Percentiles rank a stretch among this genome's conserved stretches.
phyloP scores from a whole-genome alignment of 129 eudicot genomes.

The Escallonia rubra region DNA sequence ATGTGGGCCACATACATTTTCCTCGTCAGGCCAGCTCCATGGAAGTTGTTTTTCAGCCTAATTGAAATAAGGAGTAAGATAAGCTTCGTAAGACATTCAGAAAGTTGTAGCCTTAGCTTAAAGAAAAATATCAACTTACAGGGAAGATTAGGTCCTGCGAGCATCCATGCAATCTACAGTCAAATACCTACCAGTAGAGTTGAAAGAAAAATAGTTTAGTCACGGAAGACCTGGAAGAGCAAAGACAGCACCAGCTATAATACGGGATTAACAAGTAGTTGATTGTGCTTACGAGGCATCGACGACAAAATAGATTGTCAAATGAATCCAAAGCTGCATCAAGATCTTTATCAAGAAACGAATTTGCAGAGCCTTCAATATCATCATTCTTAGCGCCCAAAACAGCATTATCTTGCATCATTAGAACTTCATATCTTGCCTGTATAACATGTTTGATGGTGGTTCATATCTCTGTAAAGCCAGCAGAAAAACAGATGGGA shows the following conservation, averaged over 20 bases:
- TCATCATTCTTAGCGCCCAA: conserved; percentile 31
- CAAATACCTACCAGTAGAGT: conserved; percentile 72
- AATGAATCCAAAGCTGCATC: conserved; percentile 96
- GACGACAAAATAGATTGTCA: conserved; percentile 96
- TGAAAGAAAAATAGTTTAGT: conserved; percentile 11
- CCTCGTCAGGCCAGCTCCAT: conserved; percentile 57
- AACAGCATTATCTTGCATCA: conserved; percentile 36
- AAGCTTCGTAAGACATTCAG: background rate
- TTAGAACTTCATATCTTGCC: conserved; percentile 87
- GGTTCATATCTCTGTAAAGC: conserved; percentile 54
- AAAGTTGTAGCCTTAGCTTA: conserved; percentile 1
- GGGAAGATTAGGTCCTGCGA: conserved; percentile 95
- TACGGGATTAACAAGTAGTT: conserved; percentile 7
- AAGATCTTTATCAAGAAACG: conserved; percentile 79
- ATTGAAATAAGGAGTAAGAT: conserved; percentile 1
- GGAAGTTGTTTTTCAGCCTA: conserved; percentile 80
- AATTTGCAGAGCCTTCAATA: conserved; percentile 44
- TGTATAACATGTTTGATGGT: conserved; percentile 65
- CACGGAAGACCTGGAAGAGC: background rate
- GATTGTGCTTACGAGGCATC: conserved; percentile 71
- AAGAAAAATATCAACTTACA: conserved; percentile 40
- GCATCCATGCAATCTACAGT: conserved; percentile 95
- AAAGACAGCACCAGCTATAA: conserved; percentile 7
- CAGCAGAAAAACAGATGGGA: conserved; percentile 48
- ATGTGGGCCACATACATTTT: conserved; percentile 61